Percentiles rank a stretch among this genome's conserved stretches.
Conservation (phyloP, 768 basidiomycete genomes). For the Boletus tylopilopsis region DNA sequence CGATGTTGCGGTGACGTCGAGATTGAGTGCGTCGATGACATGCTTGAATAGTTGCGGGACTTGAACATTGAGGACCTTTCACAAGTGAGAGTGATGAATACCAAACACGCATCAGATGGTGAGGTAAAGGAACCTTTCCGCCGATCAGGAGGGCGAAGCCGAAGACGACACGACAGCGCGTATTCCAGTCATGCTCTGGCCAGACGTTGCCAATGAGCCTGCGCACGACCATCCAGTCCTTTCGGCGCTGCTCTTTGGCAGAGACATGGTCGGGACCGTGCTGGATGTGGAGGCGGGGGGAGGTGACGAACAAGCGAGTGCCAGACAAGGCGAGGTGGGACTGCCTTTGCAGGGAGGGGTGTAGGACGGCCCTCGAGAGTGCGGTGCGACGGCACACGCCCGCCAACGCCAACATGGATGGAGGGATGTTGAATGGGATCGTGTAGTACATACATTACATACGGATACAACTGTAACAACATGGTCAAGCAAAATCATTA, state of each 20-base stretch:
- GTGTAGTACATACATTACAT: neutral
- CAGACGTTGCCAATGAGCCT: conserved; percentile 86
- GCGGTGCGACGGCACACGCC: conserved; percentile 22
- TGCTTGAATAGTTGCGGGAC: conserved; percentile 96
- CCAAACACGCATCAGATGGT: neutral
- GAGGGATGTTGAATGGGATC: conserved; percentile 14
- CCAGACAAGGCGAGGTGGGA: neutral
- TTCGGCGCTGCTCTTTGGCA: conserved; percentile 55
- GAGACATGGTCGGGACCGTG: conserved; percentile 5
- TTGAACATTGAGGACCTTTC: conserved; percentile 94
- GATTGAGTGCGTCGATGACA: conserved; percentile 85
- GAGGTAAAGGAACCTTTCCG: conserved; percentile 65
- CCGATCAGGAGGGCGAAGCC: conserved; percentile 77
- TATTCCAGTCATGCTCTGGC: conserved; percentile 83
- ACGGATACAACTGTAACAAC: too few relatives aligned
- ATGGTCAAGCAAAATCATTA: too few relatives aligned
- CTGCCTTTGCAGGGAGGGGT: neutral
- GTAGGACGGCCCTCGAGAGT: conserved; percentile 2
- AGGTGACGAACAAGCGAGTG: conserved; percentile 10
- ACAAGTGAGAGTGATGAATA: neutral
- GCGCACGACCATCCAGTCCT: conserved; percentile 86
- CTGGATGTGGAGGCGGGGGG: conserved; percentile 9
- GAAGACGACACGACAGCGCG: conserved; percentile 74
- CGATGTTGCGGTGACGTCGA: conserved; percentile 66
- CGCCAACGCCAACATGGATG: too few relatives aligned